phyloP scores from a whole-genome alignment of 2,329 filamentous ascomycete species.

The Lasiodiplodia sp. region DNA sequence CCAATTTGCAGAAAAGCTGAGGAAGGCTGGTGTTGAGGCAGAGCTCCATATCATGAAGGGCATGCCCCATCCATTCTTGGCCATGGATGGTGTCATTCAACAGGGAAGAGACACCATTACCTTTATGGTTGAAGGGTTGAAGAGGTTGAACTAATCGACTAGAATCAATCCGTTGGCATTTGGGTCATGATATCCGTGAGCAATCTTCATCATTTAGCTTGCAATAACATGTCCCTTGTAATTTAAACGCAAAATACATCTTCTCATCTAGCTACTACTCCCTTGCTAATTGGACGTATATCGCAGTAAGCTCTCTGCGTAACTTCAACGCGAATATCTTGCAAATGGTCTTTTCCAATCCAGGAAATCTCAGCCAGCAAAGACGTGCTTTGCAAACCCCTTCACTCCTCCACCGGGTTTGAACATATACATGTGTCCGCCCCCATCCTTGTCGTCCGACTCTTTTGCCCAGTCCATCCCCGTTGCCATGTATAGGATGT shows the following conservation, averaged over 20 bases:
- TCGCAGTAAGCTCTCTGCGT: too few species aligned
- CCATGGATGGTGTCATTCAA: constrained; percentile 26
- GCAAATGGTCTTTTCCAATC: background rate
- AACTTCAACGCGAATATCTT: too few species aligned
- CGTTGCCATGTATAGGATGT: background rate
- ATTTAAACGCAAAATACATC: too few species aligned
- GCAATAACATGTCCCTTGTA: too few species aligned
- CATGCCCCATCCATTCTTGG: constrained; percentile 27
- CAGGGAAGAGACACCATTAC: constrained; percentile 23
- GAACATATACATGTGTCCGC: background rate
- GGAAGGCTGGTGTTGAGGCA: constrained; percentile 31
- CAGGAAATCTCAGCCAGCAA: background rate
- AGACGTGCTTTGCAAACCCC: background rate
- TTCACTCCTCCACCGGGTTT: constrained; percentile 5
- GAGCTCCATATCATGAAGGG: constrained; percentile 30
- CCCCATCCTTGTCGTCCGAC: background rate
- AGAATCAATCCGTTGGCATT: background rate
- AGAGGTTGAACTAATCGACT: background rate
- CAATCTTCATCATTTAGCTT: too few species aligned
- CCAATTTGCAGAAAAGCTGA: constrained; percentile 40
- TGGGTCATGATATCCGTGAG: too few species aligned
- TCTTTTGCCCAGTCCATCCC: background rate
- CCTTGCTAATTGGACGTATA: too few species aligned
- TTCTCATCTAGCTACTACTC: too few species aligned
- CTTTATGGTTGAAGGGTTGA: constrained; percentile 20